Conservation (phyloP, 2,329 filamentous ascomycete species). For the Aspergillus spinulosporus region DNA sequence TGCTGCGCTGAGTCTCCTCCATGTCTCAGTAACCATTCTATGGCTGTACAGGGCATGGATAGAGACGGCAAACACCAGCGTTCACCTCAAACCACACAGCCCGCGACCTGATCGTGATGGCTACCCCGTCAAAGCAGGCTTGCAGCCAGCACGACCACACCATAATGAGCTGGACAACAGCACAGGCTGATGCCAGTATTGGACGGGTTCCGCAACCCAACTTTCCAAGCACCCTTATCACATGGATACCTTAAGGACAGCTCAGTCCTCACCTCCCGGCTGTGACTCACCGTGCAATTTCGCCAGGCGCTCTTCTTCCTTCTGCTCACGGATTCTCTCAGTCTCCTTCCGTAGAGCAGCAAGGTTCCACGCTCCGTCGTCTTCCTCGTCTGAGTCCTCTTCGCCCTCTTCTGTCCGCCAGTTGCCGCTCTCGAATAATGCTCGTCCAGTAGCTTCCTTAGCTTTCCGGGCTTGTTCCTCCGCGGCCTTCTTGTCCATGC, state of each 20-base stretch:
- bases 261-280: slow-evolving; percentile 32
- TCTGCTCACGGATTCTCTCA: slow-evolving; percentile 69
- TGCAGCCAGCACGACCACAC: slow-evolving; percentile 29
- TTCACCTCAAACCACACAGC: slow-evolving; percentile 26
- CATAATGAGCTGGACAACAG: slow-evolving; percentile 25
- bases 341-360: slow-evolving; percentile 83
- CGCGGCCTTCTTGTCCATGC: slow-evolving; percentile 90
- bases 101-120: slow-evolving; percentile 24
- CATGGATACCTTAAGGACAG: slow-evolving; percentile 19
- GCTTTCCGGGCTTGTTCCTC: slow-evolving; percentile 86
- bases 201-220: slow-evolving; percentile 26
- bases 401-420: slow-evolving; percentile 71
- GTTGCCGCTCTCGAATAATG: slow-evolving; percentile 94
- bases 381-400: slow-evolving; percentile 59
- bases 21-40: slow-evolving; percentile 15
- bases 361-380: slow-evolving; percentile 66
- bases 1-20: slow-evolving; percentile 23
- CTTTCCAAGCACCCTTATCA: slow-evolving; percentile 30
- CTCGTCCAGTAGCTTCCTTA: slow-evolving; percentile 93
- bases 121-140: slow-evolving; percentile 19
- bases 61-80: slow-evolving; percentile 23
- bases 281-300: slow-evolving; percentile 34
- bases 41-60: slow-evolving; percentile 13
- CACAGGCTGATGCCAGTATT: slow-evolving; percentile 24
- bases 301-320: slow-evolving; percentile 70